Evolutionary conservation across 1,139 yeast genomes (phyloP), one percentile per base, ranked within the genome.

Genomic region (Kluyveromyces sp.): DNA sequence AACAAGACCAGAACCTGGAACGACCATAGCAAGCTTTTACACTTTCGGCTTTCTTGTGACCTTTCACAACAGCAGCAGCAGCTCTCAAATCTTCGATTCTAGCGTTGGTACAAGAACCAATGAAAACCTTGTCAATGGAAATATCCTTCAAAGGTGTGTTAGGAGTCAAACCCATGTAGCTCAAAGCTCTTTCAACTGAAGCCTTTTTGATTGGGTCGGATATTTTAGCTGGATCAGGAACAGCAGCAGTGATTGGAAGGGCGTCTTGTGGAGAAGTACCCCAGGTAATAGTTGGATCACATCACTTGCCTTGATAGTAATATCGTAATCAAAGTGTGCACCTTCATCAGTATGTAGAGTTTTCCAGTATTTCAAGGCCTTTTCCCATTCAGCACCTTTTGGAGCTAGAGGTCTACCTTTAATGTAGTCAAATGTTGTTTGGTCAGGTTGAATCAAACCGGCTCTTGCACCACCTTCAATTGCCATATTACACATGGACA

Each of bases 241-340:
- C 96, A 28, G 69, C 62, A 29, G 87, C 95, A 29, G 92, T 83
- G 61, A 92, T 90, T 54, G 98, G 97, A 55, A 92, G 74, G 41
- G 97, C 97, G 65, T 92, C 98, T 71, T 92, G 97, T 36, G 98
- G 98, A 59, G 97, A 90, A 56, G 94, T 92, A 73, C 98, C 98
- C 98, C 98, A 92, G 25, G 98, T 92, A 51, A 92, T 89, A 32
- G 98, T 92, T 54, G 98, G 44, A 84, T 81, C 52, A 92, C 83
- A 59, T 90, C 97, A 36, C 76, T 71, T 42, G 95, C 96, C 55
- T 83, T 74, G 62, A 92, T 86, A 46, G 76, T 74, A 56, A 92
- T 83, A 58, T 87, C 96, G 58, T 78, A 71, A 63, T 92, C 98
- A 57, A 89, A 92, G 53, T 77, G 72, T 37, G 98, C 97, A 56